These are phyloP conservation scores for Populus pruinosa DNA, from an alignment of 345 rosid species.

Conservation along the genomic window DNA sequence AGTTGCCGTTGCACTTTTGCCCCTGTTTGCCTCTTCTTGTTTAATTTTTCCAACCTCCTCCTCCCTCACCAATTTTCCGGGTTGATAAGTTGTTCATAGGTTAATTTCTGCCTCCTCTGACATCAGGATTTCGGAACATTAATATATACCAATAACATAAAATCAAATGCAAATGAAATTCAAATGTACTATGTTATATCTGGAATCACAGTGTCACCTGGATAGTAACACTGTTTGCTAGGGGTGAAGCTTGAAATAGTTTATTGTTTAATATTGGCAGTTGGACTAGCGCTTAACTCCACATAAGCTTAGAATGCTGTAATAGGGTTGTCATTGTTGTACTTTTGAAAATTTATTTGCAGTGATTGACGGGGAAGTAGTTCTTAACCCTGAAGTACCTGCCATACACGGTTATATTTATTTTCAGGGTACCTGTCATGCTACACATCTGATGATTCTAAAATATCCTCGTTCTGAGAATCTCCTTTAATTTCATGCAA, in stretches of 20 bases:
- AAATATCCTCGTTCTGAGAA: background rate
- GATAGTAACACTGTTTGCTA: background rate
- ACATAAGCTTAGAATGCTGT: background rate
- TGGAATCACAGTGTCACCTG: background rate
- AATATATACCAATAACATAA: background rate
- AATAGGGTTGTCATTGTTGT: background rate
- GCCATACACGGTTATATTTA: background rate
- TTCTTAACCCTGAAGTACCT: background rate
- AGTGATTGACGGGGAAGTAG: background rate
- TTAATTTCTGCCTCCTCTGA: background rate
- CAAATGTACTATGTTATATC: background rate
- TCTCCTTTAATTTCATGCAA: background rate
- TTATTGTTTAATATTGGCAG: background rate
- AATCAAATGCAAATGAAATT: background rate
- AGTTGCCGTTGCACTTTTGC: background rate
- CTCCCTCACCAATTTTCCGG: conserved; percentile 5
- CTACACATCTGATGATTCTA: background rate
- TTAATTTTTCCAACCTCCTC: background rate
- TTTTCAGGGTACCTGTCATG: background rate
- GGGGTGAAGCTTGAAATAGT: background rate
- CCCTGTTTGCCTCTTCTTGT: background rate
- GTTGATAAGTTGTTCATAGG: background rate
- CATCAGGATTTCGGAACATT: background rate
- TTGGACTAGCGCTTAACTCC: background rate
- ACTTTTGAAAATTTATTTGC: background rate